Conservation (phyloP, 1,139 yeast species). For the Zhuliangozyma parablackwelliae region DNA sequence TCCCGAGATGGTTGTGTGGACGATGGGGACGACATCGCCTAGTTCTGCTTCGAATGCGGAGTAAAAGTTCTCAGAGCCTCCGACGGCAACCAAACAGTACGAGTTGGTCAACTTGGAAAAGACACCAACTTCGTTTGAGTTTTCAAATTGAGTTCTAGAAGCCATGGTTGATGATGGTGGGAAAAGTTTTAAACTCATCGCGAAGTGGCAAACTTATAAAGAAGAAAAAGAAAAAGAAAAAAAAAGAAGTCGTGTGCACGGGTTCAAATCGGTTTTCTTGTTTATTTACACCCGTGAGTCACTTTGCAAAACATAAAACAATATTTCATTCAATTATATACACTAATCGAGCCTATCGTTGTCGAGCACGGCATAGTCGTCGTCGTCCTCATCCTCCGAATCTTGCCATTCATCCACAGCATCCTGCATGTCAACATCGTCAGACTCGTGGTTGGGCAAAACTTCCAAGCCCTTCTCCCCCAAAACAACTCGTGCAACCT, state of each 20-base stretch:
- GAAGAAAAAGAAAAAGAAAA: too few relatives aligned
- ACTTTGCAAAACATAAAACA: too few relatives aligned
- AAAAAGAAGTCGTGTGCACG: too few relatives aligned
- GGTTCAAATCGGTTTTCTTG: too few relatives aligned
- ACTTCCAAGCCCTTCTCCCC: constrained; percentile 70
- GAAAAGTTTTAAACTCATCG: too few relatives aligned
- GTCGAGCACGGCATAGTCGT: constrained; percentile 13
- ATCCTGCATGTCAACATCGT: constrained; percentile 51
- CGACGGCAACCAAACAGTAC: constrained; percentile 93
- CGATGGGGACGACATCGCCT: constrained; percentile 94
- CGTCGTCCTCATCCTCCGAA: constrained; percentile 51
- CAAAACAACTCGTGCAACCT: constrained; percentile 62
- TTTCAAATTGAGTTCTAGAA: constrained; percentile 73
- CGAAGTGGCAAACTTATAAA: too few relatives aligned
- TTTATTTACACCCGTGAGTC: too few relatives aligned
- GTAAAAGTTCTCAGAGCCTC: constrained; percentile 97
- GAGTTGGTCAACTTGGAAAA: constrained; percentile 95
- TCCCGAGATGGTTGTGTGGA: constrained; percentile 96
- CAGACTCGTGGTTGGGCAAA: constrained; percentile 79
- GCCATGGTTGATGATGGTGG: constrained; percentile 26
- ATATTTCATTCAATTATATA: too few relatives aligned
- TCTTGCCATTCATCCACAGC: constrained; percentile 56
- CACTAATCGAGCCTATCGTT: too few relatives aligned
- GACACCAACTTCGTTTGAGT: constrained; percentile 97
- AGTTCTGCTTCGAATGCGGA: constrained; percentile 96